These are phyloP conservation scores for Populus hybrid DNA, from an alignment of 441 rosid genomes.

Conservation along the genomic window DNA sequence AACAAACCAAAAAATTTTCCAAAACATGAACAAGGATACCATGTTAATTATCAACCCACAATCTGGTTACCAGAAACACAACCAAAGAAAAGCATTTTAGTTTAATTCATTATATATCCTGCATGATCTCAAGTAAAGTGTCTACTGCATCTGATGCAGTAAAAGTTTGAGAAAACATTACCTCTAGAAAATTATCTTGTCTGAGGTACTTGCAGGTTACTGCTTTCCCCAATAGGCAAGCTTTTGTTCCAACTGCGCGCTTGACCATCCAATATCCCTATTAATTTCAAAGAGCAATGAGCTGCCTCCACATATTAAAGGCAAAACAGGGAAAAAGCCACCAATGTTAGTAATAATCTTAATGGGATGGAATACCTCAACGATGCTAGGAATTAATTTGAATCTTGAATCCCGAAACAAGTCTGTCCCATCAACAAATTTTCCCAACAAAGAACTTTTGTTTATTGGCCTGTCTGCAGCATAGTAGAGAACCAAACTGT, in stretches of 20 bases:
- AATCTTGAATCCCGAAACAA: conserved; percentile 78
- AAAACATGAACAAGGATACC: background rate
- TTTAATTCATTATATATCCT: background rate
- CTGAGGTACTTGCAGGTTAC: conserved; percentile 52
- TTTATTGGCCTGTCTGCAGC: conserved; percentile 77
- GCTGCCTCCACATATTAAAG: background rate
- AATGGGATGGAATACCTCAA: conserved; percentile 41
- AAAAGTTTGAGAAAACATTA: conserved; percentile 11
- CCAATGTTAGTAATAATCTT: background rate
- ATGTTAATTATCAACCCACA: background rate
- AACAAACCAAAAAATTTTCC: background rate
- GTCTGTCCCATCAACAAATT: conserved; percentile 77
- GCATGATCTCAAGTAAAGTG: background rate
- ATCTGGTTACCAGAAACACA: background rate
- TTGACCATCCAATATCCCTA: conserved; percentile 99
- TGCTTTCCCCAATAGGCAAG: conserved; percentile 92
- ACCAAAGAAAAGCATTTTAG: background rate
- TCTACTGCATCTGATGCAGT: background rate
- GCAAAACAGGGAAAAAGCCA: conserved; percentile 12
- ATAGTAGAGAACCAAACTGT: conserved; percentile 79
- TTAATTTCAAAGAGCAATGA: conserved; percentile 10
- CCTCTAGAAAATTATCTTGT: conserved; percentile 95
- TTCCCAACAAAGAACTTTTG: conserved; percentile 62
- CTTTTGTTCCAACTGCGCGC: conserved; percentile 95
- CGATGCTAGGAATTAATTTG: conserved; percentile 84